Base-by-base conservation (phyloP, 345 rosid genomes). In the Moricandia moricandioides region DNA sequence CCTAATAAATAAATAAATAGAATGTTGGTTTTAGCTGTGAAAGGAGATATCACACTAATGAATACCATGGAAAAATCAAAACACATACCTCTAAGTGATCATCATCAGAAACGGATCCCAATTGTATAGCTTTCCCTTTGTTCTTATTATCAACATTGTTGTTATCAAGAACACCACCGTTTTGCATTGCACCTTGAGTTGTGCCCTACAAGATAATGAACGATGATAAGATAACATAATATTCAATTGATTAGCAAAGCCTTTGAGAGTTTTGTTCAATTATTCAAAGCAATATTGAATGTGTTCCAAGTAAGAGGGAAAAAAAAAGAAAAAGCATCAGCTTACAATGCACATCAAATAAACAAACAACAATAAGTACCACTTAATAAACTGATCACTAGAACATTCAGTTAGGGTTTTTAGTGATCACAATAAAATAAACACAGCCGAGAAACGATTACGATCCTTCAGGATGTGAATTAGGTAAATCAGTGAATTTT, bases 91-190 rank as follows among this genome's bases (percentile, higher is more conserved):
- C 31, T 39, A 1, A 39, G 59, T 64, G 51, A 11, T 64, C 65
- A 56, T 62, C 30, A 12, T 51, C 67, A 67, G 66, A 80, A 71
- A 56, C 71, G 59, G 78, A 72, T 40, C 56, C 74, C 62, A 58
- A 45, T 12, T 84, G 65, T 59, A 85, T 55, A 35, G 84, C 84
- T 77, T 91, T 94, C 79, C 95, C 93, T 84, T 91, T 87, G 73
- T 81, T 79, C 76, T 74, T 81, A 52, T 54, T 33, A 76, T 82
- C 85, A 70, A 62, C 73, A 65, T 58, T 80, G 70, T 62, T 71
- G 70, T 70, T 87, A 74, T 74, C 17, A 61, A 80, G 74, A 65
- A 79, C 72, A 54, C 78, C 60, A 75, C 88, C 87, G 78, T 60
- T 62, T 55, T 71, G 54, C 71, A 75, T 84, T 31, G 85, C 93